phyloP scores from a whole-genome alignment of 306 rosid genomes.

The Styphnolobium japonicum region DNA sequence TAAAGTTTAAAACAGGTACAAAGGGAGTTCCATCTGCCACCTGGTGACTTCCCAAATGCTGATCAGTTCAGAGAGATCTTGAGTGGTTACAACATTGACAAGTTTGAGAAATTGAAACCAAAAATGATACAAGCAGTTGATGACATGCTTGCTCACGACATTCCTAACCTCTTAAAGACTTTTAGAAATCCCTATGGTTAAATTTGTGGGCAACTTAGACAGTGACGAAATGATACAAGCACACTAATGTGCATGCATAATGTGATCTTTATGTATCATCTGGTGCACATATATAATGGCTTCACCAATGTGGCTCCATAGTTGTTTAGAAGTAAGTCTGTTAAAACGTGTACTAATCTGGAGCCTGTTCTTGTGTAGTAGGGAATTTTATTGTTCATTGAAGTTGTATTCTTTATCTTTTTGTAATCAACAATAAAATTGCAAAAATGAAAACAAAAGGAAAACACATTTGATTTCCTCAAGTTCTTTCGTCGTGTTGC shows the following conservation, averaged over 20 bases:
- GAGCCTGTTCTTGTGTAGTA: background rate
- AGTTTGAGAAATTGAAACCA: slow-evolving; percentile 82
- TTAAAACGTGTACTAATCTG: background rate
- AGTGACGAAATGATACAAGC: background rate
- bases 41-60: slow-evolving; percentile 85
- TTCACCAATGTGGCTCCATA: background rate
- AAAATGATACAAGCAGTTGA: slow-evolving; percentile 78
- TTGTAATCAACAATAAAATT: background rate
- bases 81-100: slow-evolving; percentile 68
- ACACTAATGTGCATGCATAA: background rate
- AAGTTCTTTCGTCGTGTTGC: too few species aligned
- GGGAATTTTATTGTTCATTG: background rate
- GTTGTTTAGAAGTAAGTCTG: background rate
- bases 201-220: background rate
- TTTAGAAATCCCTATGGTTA: slow-evolving; percentile 83
- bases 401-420: background rate
- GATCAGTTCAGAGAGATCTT: slow-evolving; percentile 70
- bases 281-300: background rate
- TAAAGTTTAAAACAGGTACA: slow-evolving; percentile 57
- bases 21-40: slow-evolving; percentile 77
- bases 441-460: background rate
- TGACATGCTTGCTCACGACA: slow-evolving; percentile 89
- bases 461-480: too few species aligned
- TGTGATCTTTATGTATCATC: background rate
- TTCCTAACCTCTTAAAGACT: slow-evolving; percentile 77